phyloP scores from a whole-genome alignment of 2,329 filamentous ascomycete genomes.

The Bipolaris sorokiniana region DNA sequence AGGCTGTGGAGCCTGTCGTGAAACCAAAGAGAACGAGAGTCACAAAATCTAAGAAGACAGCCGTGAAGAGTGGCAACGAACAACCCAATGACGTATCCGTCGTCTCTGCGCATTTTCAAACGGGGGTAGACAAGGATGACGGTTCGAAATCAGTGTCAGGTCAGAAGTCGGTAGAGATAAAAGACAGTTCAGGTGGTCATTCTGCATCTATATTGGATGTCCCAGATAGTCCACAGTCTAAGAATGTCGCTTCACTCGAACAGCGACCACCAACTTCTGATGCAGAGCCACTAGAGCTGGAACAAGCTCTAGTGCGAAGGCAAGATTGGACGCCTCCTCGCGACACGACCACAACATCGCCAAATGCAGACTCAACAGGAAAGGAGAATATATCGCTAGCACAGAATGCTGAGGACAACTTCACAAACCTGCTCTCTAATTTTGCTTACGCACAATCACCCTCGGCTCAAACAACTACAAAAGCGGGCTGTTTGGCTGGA shows the following conservation, averaged over 20 bases:
- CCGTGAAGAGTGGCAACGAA: conserved; percentile 22
- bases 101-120: conserved; percentile 32
- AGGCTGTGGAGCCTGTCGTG: conserved; percentile 17
- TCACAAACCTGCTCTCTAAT: conserved; percentile 36
- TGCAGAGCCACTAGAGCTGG: conserved; percentile 30
- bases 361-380: conserved; percentile 25
- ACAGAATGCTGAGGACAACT: conserved; percentile 18
- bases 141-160: not conserved
- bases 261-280: conserved; percentile 14
- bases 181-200: not conserved
- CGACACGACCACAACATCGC: conserved; percentile 30
- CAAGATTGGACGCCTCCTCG: conserved; percentile 47
- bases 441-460: conserved; percentile 36
- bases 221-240: conserved; percentile 28
- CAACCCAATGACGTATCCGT: conserved; percentile 23
- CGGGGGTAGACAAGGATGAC: conserved; percentile 6
- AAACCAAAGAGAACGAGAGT: conserved; percentile 35
- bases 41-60: conserved; percentile 28
- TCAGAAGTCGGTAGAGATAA: not conserved
- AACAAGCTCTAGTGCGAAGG: conserved; percentile 40
- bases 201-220: conserved; percentile 35
- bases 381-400: conserved; percentile 33
- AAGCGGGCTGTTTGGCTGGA: conserved; percentile 3
- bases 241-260: conserved; percentile 20
- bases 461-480: conserved; percentile 11